These are phyloP conservation scores for Phytophthora boehmeriae DNA, from an alignment of 352 stramenopile species.

Conservation along the genomic window DNA sequence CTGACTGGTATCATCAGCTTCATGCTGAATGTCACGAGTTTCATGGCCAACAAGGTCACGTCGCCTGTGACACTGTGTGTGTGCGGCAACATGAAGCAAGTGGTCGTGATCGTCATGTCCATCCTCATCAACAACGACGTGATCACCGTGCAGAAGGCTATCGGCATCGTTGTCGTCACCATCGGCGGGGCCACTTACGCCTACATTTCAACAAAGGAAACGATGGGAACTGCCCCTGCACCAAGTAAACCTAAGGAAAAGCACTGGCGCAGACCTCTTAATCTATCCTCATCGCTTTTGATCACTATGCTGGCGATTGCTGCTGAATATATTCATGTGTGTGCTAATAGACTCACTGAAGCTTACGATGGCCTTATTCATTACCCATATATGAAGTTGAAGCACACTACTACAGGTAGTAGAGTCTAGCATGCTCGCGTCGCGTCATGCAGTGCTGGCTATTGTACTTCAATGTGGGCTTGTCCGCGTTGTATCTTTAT, in stretches of 20 bases:
- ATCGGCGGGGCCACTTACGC: constrained; percentile 71
- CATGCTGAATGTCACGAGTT: constrained; percentile 93
- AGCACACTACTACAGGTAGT: no score
- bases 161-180: constrained; percentile 74
- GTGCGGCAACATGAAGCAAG: constrained; percentile 95
- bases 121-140: constrained; percentile 80
- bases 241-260: constrained; percentile 32
- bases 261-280: constrained; percentile 26
- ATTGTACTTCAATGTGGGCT: no score
- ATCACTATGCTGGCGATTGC: constrained; percentile 9
- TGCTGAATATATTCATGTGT: constrained; percentile 27
- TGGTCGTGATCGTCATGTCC: constrained; percentile 83
- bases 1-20: constrained; percentile 92
- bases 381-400: no score
- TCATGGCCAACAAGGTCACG: constrained; percentile 95
- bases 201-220: constrained; percentile 81
- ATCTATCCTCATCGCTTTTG: constrained; percentile 8
- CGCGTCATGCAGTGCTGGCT: not conserved
- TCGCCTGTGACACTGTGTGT: constrained; percentile 94
- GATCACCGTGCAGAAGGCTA: constrained; percentile 68
- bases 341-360: constrained; percentile 28
- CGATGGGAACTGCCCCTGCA: constrained; percentile 51
- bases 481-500: constrained; percentile 8
- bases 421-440: no score
- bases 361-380: constrained; percentile 24